Base-by-base conservation (phyloP, 108 stramenopile species). In the Skeletonema tropicum region DNA sequence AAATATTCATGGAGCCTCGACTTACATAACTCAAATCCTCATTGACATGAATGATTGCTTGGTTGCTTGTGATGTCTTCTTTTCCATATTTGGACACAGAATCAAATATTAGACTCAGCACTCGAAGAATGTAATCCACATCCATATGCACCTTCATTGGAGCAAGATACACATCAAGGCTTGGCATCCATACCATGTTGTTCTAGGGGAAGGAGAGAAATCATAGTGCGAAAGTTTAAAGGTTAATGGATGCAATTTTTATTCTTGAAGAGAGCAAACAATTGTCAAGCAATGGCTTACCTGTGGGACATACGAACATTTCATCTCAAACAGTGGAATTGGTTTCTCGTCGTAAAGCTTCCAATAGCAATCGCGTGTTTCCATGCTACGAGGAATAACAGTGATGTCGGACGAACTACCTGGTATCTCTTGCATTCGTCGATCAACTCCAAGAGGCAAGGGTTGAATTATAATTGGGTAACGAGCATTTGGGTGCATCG, bases 381-480 rank as follows among this genome's bases (percentile, higher is more conserved):
- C 33, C 25, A 83, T 26, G 21, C 26, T 61, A 66, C 36, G 25
- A 0, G 30, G 62, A 59, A 19, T 19, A 12, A 42, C 48, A 36
- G 52, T 41, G 76, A 60, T 68, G 13, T 25, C 55, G 36, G 25
- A 17, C 48, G 11, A 7, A 12, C n/a, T 45, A 46, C 38, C 41
- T 10, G 3, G 9, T 33, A 55, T 49, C 30, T 36, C 36, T 36
- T 4, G 9, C 52, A 23, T 55, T 6, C 77, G 67, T 41, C 73
- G 62, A 31, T 83, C 82, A 39, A 83, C 74, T 29, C 74, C 78
- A 5, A 59, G 68, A 8, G 66, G 78, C 39, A 75, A 36, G 52
- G 83, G 83, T 59, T 83, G 76, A 23, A 83, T 60, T 14, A 83
- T 83, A 41, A 83, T 73, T 5, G 83, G 83, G 41, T 83, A 83